Base-by-base conservation (phyloP, 495 filamentous ascomycete species). In the Penicillium psychrofluorescens region DNA sequence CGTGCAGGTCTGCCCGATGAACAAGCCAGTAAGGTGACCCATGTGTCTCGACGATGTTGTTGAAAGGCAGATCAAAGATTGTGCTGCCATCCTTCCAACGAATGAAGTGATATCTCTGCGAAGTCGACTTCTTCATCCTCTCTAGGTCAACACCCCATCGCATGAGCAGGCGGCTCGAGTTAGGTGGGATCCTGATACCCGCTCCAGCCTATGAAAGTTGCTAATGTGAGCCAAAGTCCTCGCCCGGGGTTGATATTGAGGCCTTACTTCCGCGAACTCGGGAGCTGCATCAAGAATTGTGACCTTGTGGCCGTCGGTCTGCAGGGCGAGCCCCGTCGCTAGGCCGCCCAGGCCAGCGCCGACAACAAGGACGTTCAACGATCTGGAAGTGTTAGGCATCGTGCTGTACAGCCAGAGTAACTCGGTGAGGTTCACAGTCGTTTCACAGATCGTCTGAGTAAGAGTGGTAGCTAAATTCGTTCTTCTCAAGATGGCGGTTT, bases 151-250 rank as follows among this genome's bases (percentile, higher is more conserved):
- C 46, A 8, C 46, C 46, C 39, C 39, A 48, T 39, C 47, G 50
- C 14, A 67, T 65, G 16, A 78, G 64, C 16, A 78, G 62, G 0
- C 64, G 64, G 7, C 63, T 55, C 9, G 64, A 60, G 41, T 79
- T 79, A 8, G 76, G 71, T 14, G 73, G 66, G 36, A 78, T 64
- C 38, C 77, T 72, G 46, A 79, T 77, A 15, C 76, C 76, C 8
- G 75, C 76, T 4, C 76, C 76, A 29, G 68, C 58, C 66, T 68
- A 22, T 22, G 22, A 6, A 6, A 22, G 22, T 22, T 4, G 22
- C 22, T 4, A 22, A 22, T 22, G 4, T 22, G 22, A 22, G 22
- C 22, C 22, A 22, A 22, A 22, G 4, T 22, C 22, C 2, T 22
- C 2, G 22, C 3, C 3, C 22, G 22, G 2, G 22, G 22, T 22